Percentiles rank a stretch among this genome's conserved stretches.
Conservation (phyloP, 148 eudicot species). For the Rhododendron simsii region DNA sequence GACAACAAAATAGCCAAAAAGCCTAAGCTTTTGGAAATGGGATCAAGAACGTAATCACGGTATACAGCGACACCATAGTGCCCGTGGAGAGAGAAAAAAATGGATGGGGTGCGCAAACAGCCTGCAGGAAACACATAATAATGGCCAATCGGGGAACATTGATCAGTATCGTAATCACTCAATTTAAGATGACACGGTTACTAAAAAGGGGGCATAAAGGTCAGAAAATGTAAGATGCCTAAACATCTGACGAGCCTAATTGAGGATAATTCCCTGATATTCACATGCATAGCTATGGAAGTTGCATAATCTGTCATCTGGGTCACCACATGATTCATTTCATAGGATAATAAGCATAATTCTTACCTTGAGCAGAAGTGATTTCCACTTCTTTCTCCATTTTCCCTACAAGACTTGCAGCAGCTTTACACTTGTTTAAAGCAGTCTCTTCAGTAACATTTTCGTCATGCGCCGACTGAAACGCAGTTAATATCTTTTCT, state of each 20-base stretch:
- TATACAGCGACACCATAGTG: neutral
- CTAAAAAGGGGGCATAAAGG: neutral
- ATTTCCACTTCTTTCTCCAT: conserved; percentile 55
- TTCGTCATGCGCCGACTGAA: conserved; percentile 70
- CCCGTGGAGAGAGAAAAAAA: neutral
- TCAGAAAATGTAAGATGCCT: neutral
- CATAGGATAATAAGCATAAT: conserved; percentile 1
- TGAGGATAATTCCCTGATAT: neutral
- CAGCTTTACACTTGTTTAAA: conserved; percentile 50
- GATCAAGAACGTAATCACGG: neutral
- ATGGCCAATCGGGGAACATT: neutral
- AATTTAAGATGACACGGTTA: neutral
- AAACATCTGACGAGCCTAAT: neutral
- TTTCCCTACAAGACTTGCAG: conserved; percentile 39
- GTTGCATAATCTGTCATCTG: neutral
- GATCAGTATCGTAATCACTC: neutral
- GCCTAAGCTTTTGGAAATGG: neutral
- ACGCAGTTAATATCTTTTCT: conserved; percentile 75
- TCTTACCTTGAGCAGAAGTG: conserved; percentile 58
- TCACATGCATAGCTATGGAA: neutral
- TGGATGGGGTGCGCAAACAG: neutral
- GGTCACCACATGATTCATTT: neutral
- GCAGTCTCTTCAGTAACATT: conserved; percentile 54
- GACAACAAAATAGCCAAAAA: neutral
- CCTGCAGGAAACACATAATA: neutral